A percentile compares a stretch with the other conserved stretches of the same genome.
These are phyloP conservation scores for Silene coronaria DNA, from an alignment of 179 eudicot species.

Conservation along the genomic window DNA sequence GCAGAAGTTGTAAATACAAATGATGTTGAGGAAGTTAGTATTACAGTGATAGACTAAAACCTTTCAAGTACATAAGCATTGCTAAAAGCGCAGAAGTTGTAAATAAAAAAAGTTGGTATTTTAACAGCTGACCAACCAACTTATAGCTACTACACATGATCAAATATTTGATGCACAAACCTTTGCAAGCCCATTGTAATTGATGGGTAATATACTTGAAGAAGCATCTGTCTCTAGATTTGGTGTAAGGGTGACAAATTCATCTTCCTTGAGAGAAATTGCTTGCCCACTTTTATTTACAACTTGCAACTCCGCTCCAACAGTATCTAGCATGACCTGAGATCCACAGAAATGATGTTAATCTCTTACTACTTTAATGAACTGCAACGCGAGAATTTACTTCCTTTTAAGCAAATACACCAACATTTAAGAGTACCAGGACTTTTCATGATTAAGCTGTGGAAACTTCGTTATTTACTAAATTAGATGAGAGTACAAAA, in stretches of 20 bases:
- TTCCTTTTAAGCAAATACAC: neutral
- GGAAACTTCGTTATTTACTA: neutral
- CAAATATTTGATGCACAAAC: conserved; percentile 19
- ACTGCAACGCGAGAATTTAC: neutral
- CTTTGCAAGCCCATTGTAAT: conserved; percentile 41
- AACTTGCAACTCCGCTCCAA: conserved; percentile 91
- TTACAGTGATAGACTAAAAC: neutral
- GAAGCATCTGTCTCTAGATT: conserved; percentile 53
- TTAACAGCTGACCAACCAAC: neutral
- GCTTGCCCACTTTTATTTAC: conserved; percentile 55
- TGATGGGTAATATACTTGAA: conserved; percentile 37
- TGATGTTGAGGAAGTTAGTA: too few species aligned
- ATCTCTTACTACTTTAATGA: neutral
- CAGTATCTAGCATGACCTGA: conserved; percentile 95
- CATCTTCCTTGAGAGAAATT: conserved; percentile 65
- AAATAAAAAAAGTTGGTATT: neutral
- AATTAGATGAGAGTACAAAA: neutral
- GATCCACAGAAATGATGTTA: conserved; percentile 7
- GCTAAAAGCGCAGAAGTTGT: neutral
- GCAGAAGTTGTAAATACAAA: too few species aligned
- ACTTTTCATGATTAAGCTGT: neutral
- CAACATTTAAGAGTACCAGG: neutral
- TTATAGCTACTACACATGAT: neutral
- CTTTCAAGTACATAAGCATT: neutral
- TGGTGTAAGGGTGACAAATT: conserved; percentile 68